Evolutionary conservation across 2,329 filamentous ascomycete genomes (phyloP), one percentile per base, ranked within the genome.

Genomic region (Pseudocercospora fuligena): DNA sequence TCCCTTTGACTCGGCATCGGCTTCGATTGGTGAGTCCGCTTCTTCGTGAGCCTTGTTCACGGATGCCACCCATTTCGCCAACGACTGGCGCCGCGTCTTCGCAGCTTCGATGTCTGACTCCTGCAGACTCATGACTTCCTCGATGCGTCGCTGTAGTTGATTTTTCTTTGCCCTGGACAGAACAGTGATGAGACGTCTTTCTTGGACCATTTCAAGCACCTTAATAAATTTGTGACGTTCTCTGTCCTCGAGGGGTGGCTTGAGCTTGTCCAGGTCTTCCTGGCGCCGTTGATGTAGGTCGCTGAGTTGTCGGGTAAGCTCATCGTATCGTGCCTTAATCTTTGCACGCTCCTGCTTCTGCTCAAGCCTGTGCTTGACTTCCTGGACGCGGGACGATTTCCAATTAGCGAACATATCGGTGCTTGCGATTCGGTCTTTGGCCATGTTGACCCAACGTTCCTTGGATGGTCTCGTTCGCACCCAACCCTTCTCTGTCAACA

Each of bases 401-500:
- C 58, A 71, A 12, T 60, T 49, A 8, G 65, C 43, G 33, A 69
- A 70, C 4, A 43, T 43, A 43, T 54, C 25, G 23, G 60, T 46
- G 40, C 62, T 36, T 40, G 31, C 31, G n/a, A 70, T 54, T 49
- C 63, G 68, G 21, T 80, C 80, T 61, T 69, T 73, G 46, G 43
- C 56, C 56, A 65, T 62, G 16, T 65, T 57, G 53, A 59, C 61
- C 61, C 61, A 67, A 54, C 68, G 53, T 12, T 66, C 33, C 12
- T 63, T 60, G 23, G 64, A 61, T 4, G 73, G 70, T 9, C 72
- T 63, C 1, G 74, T 74, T n/a, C 74, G 66, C 33, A 66, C 59
- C 75, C 75, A 77, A n/a, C 75, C 75, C 16, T 69, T 57, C 1
- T 68, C 53, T 12, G 75, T 76, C 64, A 77, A 69, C 60, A 74